These are phyloP conservation scores for Aspergillus hiratsukae DNA, from an alignment of 2,329 filamentous ascomycete species.

Conservation along the genomic window DNA sequence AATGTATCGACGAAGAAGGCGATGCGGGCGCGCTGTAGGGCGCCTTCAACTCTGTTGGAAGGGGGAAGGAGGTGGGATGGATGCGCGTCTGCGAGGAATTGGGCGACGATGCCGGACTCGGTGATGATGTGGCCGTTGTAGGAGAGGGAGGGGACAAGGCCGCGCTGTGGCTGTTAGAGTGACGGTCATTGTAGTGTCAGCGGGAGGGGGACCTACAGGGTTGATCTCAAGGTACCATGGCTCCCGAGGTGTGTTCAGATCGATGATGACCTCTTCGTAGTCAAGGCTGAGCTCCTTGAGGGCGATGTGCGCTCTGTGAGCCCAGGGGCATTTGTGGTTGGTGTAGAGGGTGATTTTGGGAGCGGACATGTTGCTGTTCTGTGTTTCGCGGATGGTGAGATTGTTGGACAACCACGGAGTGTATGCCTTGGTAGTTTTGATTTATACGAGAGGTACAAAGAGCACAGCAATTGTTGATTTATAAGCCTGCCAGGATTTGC, in stretches of 20 bases:
- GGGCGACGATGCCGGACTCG: conserved; percentile 68
- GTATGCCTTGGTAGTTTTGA: background rate
- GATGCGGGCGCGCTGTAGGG: conserved; percentile 62
- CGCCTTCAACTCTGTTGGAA: conserved; percentile 48
- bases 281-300: conserved; percentile 62
- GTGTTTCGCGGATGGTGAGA: background rate
- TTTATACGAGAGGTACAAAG: background rate
- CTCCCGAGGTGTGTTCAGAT: conserved; percentile 64
- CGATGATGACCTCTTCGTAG: conserved; percentile 68
- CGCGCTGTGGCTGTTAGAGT: conserved; percentile 47
- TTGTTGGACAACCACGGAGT: background rate
- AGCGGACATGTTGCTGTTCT: conserved; percentile 22
- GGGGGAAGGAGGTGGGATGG: conserved; percentile 62
- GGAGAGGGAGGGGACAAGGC: conserved; percentile 67
- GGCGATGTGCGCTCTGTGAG: conserved; percentile 70
- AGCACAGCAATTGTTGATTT: background rate
- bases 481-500: background rate
- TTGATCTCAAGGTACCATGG: conserved; percentile 73
- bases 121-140: conserved; percentile 67
- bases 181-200: background rate
- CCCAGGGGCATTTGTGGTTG: conserved; percentile 65
- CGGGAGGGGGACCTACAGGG: conserved; percentile 44
- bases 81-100: conserved; percentile 66
- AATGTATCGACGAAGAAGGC: conserved; percentile 70
- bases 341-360: conserved; percentile 65